Percentiles rank a stretch among this genome's conserved stretches.
phyloP scores from a whole-genome alignment of 176 grass and related monocot species.

The Triticum monococcum region DNA sequence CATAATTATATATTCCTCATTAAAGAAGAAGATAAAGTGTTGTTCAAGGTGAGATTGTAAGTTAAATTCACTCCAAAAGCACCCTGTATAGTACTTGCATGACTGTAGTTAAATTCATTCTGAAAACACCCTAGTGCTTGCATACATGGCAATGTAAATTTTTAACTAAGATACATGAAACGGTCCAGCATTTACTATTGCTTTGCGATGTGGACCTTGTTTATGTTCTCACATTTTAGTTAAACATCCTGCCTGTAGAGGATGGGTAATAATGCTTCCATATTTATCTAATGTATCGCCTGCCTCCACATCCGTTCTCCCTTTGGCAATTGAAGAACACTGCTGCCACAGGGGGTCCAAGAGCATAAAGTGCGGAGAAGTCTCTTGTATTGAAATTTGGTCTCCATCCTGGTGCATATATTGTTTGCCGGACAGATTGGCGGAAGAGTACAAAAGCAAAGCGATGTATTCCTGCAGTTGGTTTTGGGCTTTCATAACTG shows the following conservation, averaged over 20 bases:
- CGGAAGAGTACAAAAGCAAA: constrained; percentile 90
- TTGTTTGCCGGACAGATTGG: constrained; percentile 69
- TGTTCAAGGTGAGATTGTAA: constrained; percentile 14
- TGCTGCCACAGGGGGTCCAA: constrained; percentile 65
- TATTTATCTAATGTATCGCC: constrained; percentile 71
- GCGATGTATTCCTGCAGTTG: constrained; percentile 92
- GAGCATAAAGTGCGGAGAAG: constrained; percentile 79
- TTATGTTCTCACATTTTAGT: constrained; percentile 20
- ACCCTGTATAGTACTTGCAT: neutral
- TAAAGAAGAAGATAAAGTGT: constrained; percentile 10
- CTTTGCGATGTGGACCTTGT: constrained; percentile 15
- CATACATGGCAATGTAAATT: constrained; percentile 17
- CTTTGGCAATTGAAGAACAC: constrained; percentile 96
- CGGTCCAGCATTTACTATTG: constrained; percentile 23
- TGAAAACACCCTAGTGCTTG: constrained; percentile 1
- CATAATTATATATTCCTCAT: constrained; percentile 6
- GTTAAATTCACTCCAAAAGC: constrained; percentile 8
- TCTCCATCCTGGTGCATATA: constrained; percentile 91
- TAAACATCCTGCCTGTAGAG: constrained; percentile 15
- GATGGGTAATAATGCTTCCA: constrained; percentile 16
- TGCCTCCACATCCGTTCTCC: constrained; percentile 93
- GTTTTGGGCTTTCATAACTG: constrained; percentile 86
- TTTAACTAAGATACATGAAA: constrained; percentile 44
- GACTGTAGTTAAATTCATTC: constrained; percentile 15
- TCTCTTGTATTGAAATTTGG: constrained; percentile 94